Conservation (phyloP, 805 yeast genomes). For the Schwanniomyces sp. region DNA sequence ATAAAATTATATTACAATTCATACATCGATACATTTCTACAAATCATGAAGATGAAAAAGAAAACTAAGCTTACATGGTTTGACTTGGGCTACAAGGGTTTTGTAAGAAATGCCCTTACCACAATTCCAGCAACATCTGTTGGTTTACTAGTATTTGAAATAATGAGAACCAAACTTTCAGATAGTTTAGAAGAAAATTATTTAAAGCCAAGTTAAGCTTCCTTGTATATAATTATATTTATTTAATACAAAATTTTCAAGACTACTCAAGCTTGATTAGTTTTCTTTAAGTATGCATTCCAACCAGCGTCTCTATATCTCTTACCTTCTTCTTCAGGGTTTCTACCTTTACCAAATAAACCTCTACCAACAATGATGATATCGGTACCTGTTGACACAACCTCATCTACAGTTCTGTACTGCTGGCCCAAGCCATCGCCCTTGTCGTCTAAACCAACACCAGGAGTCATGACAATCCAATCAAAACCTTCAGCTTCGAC, state of each 20-base stretch:
- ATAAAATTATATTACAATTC: conserved; percentile 66
- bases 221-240: not conserved
- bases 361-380: conserved; percentile 99
- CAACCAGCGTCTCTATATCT: conserved; percentile 94
- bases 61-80: conserved; percentile 59
- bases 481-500: conserved; percentile 86
- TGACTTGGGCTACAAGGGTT: conserved; percentile 77
- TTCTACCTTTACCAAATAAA: conserved; percentile 89
- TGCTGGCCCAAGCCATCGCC: conserved; percentile 97
- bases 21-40: conserved; percentile 71
- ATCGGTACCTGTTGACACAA: conserved; percentile 83
- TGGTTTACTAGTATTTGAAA: conserved; percentile 82
- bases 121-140: conserved; percentile 87
- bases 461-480: conserved; percentile 97
- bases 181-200: conserved; percentile 27
- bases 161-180: conserved; percentile 55
- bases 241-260: not conserved
- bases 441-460: conserved; percentile 95
- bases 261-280: conserved; percentile 7
- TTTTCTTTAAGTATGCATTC: conserved; percentile 71
- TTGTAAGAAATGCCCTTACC: conserved; percentile 65
- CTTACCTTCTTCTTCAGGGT: conserved; percentile 81
- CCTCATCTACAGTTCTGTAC: conserved; percentile 88
- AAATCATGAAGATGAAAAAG: conserved; percentile 52
- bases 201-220: conserved; percentile 5